Conservation (phyloP, 306 rosid species). For the Herpetospermum pedunculosum region DNA sequence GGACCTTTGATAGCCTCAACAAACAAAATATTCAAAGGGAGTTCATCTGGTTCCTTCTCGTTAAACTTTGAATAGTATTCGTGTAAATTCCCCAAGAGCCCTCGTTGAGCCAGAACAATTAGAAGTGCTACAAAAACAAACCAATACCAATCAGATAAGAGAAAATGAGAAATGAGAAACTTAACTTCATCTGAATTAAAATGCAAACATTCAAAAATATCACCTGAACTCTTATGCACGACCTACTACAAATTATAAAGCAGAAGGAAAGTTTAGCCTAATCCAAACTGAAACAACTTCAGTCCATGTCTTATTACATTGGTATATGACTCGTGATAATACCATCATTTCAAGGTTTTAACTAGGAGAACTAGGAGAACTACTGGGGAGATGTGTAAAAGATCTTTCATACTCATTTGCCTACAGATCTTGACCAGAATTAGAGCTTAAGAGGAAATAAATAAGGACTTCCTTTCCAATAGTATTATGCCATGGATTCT, state of each 20-base stretch:
- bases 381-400: background rate
- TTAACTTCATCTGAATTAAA: background rate
- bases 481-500: background rate
- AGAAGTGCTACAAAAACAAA: conserved; percentile 48
- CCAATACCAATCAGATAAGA: background rate
- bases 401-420: background rate
- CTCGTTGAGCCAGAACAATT: conserved; percentile 60
- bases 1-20: conserved; percentile 95
- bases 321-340: background rate
- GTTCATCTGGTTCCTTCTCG: conserved; percentile 30
- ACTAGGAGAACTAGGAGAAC: background rate
- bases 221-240: background rate
- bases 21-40: conserved; percentile 43
- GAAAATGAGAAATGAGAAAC: background rate
- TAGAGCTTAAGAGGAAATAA: background rate
- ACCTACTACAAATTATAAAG: background rate
- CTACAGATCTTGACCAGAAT: background rate
- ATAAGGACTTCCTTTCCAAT: background rate
- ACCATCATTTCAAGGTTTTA: background rate
- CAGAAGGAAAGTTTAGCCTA: background rate
- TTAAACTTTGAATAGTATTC: conserved; percentile 26
- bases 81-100: conserved; percentile 38
- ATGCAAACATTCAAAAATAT: background rate
- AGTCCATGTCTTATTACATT: background rate
- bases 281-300: background rate